Evolutionary conservation across 495 filamentous ascomycete species (phyloP), one percentile per base, ranked within the genome.

Genomic region (Xylaria telfairii): DNA sequence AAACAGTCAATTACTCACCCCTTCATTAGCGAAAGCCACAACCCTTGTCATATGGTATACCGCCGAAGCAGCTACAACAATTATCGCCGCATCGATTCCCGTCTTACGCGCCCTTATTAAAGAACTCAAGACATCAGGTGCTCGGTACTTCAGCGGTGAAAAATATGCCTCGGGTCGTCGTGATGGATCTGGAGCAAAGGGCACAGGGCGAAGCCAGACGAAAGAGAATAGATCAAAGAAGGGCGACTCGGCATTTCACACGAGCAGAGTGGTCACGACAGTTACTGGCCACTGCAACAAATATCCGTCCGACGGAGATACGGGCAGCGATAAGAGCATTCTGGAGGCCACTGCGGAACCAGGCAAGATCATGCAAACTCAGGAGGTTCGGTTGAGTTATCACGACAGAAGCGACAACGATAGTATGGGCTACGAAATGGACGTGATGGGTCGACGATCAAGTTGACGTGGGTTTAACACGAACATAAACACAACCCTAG

Each of bases 71-170:
- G 64, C 75, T 21, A 77, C 76, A 24, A 81, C 80, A 19, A 81
- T 81, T 56, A 78, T 80, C 28, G 80, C 79, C 12, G 76, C 80
- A 44, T 81, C 78, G 4, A 79, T 81, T 28, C 80, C 79, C 10
- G 76, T 81, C 8, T 57, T 83, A 19, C 73, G 80, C 0, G 79
- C 76, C 1, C 72, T 83, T 3, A 77, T 82, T 59, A 75, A 75
- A 8, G 72, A 81, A 28, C 56, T 78, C 49, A 71, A 74, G 6
- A 68, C 70, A 19, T 74, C 72, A 1, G 61, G 71, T 32, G 73
- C 70, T 26, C 67, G 60, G 4, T 77, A 73, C 51, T 68, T 67
- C 42, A 72, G 67, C 61, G 67, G 72, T 32, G 69, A 71, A 37
- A 77, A 74, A 39, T 74, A 75, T 9, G 69, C 63, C 41, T 13